These are phyloP conservation scores for Sporisorium graminicola DNA, from an alignment of 1,284 basidiomycete genomes.

Conservation along the genomic window DNA sequence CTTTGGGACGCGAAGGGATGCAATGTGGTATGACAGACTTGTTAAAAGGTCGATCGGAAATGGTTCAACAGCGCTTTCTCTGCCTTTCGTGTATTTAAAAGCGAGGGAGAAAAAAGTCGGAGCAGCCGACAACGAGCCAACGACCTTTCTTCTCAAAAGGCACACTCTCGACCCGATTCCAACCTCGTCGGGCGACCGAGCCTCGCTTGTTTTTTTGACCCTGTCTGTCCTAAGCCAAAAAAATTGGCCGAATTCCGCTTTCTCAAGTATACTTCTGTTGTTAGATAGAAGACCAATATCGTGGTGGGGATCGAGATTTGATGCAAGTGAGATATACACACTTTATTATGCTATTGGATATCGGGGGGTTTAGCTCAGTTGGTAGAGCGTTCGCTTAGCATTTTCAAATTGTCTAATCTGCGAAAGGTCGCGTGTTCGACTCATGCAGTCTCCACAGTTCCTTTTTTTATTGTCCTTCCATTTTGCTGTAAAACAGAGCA, in stretches of 20 bases:
- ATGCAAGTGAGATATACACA: too few species aligned
- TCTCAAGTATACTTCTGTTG: too few species aligned
- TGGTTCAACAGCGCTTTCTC: background rate
- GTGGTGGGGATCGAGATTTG: too few species aligned
- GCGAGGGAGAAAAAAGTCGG: background rate
- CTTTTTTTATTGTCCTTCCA: too few species aligned
- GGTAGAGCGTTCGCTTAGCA: slow-evolving; percentile 61
- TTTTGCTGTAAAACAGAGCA: too few species aligned
- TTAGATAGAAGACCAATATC: too few species aligned
- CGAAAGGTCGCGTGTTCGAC: slow-evolving; percentile 60
- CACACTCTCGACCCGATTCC: slow-evolving; percentile 1
- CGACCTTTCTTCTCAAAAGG: slow-evolving; percentile 14
- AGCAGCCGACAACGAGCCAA: background rate
- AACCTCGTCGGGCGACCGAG: background rate
- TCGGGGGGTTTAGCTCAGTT: slow-evolving; percentile 57
- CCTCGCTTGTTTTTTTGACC: slow-evolving; percentile 12
- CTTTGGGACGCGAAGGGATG: background rate
- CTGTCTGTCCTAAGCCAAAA: background rate
- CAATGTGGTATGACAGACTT: background rate
- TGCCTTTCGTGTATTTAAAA: background rate
- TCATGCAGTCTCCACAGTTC: slow-evolving; percentile 54
- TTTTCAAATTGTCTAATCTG: slow-evolving; percentile 30
- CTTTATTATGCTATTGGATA: too few species aligned
- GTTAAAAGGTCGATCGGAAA: background rate
- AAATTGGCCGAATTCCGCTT: slow-evolving; percentile 22